Base-by-base conservation (phyloP, 345 rosid genomes). In the Trapa incisa region DNA sequence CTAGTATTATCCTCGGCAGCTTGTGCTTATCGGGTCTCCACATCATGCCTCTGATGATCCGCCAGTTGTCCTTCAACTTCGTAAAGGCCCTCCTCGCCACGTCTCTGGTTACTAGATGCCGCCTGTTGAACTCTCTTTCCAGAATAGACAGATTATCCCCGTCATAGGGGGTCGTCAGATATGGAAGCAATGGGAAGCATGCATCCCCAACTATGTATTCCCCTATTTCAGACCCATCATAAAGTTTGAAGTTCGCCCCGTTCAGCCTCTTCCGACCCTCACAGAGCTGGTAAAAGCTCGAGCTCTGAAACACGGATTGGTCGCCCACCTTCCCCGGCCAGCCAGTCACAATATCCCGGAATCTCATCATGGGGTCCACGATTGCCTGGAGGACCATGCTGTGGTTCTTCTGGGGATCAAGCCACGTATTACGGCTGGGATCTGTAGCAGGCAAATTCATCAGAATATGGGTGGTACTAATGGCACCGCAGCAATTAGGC, bases 281-380 rank as follows among this genome's bases (percentile, higher is more conserved):
- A 8, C 86, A 80, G 52, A 82, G 80, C 68, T 76, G 71, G 48
- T 53, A 70, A 75, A 86, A 80, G 43, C 74, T 79, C 17, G 86
- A 86, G 68, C 80, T 79, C 68, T 67, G 77, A 72, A 86, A 81
- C 42, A 82, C 75, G 37, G 72, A 66, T 65, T 35, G 35, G 15
- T 82, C 86, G 14, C 79, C 78, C 71, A 80, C 67, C 72, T 79
- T 84, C 62, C 91, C 91, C 0, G 91, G 88, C 91, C 91, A 86
- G 43, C 91, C 91, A 3, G 85, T 80, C 74, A 86, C 79, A 42
- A 86, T 79, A 70, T 84, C 88, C 7, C 79, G 77, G 72, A 84
- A 84, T 72, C 83, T 84, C 91, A 82, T 77, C 12, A 77, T 79
- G 22, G 88, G 78, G 70, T 82, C 91, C 47, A 86, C 85, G 8